Evolutionary conservation across 495 filamentous ascomycete species (phyloP).

Genomic region (Neurospora hispaniola): DNA sequence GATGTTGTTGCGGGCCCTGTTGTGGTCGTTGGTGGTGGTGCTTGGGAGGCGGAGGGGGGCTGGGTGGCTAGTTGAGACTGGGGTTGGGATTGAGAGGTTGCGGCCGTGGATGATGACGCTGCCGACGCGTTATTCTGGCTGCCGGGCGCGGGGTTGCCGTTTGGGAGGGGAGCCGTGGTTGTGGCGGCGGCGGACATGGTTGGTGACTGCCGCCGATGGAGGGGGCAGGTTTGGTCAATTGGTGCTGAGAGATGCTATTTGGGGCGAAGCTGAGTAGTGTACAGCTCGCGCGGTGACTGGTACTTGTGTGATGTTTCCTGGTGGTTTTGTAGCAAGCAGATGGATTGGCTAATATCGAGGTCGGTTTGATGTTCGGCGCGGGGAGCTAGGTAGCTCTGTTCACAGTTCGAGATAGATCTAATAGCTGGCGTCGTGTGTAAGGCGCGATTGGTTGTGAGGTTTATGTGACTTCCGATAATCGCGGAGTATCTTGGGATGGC

Average conservation of each 20-base stretch:
- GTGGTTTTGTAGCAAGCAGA: background rate
- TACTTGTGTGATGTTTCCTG: background rate
- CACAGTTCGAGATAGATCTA: background rate
- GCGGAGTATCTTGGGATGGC: background rate
- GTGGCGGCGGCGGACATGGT: slow-evolving; percentile 10
- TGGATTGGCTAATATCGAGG: background rate
- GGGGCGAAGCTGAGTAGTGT: background rate
- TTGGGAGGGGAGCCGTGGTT: slow-evolving; percentile 29
- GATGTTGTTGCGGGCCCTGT: slow-evolving; percentile 9
- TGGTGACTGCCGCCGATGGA: background rate
- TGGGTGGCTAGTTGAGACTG: slow-evolving; percentile 10
- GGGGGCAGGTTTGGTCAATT: background rate
- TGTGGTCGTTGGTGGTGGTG: slow-evolving; percentile 29
- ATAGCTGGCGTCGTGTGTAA: background rate
- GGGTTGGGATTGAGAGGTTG: slow-evolving; percentile 25
- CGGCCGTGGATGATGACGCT: slow-evolving; percentile 13
- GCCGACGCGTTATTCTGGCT: background rate
- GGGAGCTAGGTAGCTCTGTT: background rate
- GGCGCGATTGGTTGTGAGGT: background rate
- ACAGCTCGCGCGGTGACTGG: background rate
- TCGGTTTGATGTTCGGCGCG: background rate
- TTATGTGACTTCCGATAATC: background rate
- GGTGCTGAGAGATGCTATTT: background rate
- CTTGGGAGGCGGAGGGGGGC: slow-evolving; percentile 11
- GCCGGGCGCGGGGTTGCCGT: slow-evolving; percentile 22